Conservation (phyloP, 768 basidiomycete species). For the Megacollybia marginata region DNA sequence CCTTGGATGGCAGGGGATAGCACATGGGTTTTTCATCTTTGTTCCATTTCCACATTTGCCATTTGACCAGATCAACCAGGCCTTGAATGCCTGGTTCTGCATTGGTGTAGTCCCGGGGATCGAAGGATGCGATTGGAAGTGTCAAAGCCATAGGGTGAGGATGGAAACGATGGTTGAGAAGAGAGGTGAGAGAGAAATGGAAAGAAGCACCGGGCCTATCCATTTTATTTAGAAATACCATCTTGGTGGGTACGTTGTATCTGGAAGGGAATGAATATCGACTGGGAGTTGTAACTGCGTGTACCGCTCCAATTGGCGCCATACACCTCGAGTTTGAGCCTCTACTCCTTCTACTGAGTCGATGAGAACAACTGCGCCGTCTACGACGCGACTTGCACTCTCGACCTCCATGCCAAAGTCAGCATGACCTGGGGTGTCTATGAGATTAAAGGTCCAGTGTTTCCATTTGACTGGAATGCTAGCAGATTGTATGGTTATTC, state of each 20-base stretch:
- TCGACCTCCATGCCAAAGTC: constrained; percentile 98
- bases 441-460: constrained; percentile 77
- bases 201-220: constrained; percentile 85
- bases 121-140: constrained; percentile 75
- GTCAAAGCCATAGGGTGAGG: constrained; percentile 62
- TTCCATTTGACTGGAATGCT: constrained; percentile 87
- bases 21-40: constrained; percentile 35
- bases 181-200: constrained; percentile 59
- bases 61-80: constrained; percentile 74
- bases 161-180: constrained; percentile 70
- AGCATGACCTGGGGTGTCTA: constrained; percentile 89
- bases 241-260: constrained; percentile 70
- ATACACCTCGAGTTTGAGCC: constrained; percentile 84
- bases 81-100: constrained; percentile 85
- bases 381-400: constrained; percentile 84
- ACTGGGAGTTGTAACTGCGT: constrained; percentile 1
- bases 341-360: constrained; percentile 92
- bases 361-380: constrained; percentile 82
- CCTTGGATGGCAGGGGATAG: constrained; percentile 44
- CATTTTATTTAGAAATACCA: constrained; percentile 83
- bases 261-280: constrained; percentile 26
- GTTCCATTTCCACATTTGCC: constrained; percentile 78
- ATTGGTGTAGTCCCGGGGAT: constrained; percentile 51
- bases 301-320: constrained; percentile 81
- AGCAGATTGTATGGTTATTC: constrained; percentile 89